phyloP scores from a whole-genome alignment of 1,284 basidiomycete genomes.

The Ceratobasidium sp. region DNA sequence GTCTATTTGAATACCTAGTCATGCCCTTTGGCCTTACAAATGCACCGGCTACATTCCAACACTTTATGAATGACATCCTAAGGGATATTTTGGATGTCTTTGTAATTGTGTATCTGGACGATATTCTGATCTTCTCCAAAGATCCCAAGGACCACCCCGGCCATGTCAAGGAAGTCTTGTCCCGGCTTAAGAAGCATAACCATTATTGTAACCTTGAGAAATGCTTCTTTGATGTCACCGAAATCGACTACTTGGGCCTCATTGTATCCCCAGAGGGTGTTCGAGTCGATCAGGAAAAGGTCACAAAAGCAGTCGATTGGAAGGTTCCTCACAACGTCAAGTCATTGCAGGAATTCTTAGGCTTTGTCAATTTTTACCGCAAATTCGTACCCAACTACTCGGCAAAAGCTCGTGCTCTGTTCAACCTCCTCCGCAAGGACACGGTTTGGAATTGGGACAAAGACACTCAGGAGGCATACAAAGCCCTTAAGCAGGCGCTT shows the following conservation, averaged over 20 bases:
- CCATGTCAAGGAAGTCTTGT: constrained; percentile 37
- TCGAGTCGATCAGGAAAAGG: too few relatives aligned
- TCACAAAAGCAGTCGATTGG: too few relatives aligned
- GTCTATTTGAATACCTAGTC: constrained; percentile 60
- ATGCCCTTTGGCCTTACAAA: constrained; percentile 54
- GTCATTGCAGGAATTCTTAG: too few relatives aligned
- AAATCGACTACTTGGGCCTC: constrained; percentile 53
- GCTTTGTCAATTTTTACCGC: too few relatives aligned
- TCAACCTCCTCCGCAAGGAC: too few relatives aligned
- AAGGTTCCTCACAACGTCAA: too few relatives aligned
- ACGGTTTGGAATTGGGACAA: too few relatives aligned
- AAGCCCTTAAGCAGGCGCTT: too few relatives aligned
- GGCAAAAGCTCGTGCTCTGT: too few relatives aligned
- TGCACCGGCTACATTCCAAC: constrained; percentile 59
- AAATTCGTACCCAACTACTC: too few relatives aligned
- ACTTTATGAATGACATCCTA: constrained; percentile 49
- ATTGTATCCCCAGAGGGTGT: constrained; percentile 56
- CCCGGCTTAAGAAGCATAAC: neutral
- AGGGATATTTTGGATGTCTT: constrained; percentile 23
- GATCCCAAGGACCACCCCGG: neutral
- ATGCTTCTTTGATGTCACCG: constrained; percentile 52
- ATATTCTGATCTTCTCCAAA: constrained; percentile 44
- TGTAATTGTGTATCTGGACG: constrained; percentile 46
- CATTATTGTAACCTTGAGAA: constrained; percentile 29
- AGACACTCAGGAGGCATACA: too few relatives aligned